phyloP scores from a whole-genome alignment of 164 flowering plant genomes.

The Vitis rupestris region DNA sequence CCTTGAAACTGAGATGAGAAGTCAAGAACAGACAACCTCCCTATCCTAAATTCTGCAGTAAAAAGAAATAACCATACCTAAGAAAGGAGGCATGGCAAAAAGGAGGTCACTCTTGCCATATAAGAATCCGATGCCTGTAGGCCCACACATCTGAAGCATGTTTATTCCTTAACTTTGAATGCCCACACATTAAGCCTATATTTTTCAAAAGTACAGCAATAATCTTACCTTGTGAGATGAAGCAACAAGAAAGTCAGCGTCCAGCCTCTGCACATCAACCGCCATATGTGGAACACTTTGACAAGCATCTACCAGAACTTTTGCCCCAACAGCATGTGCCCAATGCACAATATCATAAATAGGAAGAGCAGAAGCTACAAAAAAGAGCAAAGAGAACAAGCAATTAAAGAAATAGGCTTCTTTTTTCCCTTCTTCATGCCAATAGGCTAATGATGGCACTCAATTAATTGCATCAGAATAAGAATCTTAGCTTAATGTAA shows the following conservation, averaged over 20 bases:
- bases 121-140: slow-evolving; percentile 98
- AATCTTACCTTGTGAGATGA: slow-evolving; percentile 93
- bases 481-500: background rate
- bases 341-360: slow-evolving; percentile 62
- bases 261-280: slow-evolving; percentile 80
- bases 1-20: background rate
- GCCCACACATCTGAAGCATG: slow-evolving; percentile 99
- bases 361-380: slow-evolving; percentile 83
- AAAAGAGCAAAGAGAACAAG: background rate
- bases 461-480: background rate
- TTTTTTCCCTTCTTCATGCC: too few relatives aligned
- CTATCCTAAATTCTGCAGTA: background rate
- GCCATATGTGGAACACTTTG: slow-evolving; percentile 99
- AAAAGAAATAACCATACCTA: slow-evolving; percentile 45
- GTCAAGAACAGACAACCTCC: background rate
- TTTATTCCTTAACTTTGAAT: slow-evolving; percentile 45
- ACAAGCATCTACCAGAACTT: slow-evolving; percentile 96
- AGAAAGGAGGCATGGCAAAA: slow-evolving; percentile 84
- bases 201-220: slow-evolving; percentile 7
- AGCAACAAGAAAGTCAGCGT: slow-evolving; percentile 95
- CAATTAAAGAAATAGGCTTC: too few relatives aligned
- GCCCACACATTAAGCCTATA: slow-evolving; percentile 5
- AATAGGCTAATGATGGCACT: background rate
- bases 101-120: slow-evolving; percentile 79
- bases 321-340: slow-evolving; percentile 92